Evolutionary conservation across 1,284 basidiomycete species (phyloP).

Genomic region (Tilletia indica): DNA sequence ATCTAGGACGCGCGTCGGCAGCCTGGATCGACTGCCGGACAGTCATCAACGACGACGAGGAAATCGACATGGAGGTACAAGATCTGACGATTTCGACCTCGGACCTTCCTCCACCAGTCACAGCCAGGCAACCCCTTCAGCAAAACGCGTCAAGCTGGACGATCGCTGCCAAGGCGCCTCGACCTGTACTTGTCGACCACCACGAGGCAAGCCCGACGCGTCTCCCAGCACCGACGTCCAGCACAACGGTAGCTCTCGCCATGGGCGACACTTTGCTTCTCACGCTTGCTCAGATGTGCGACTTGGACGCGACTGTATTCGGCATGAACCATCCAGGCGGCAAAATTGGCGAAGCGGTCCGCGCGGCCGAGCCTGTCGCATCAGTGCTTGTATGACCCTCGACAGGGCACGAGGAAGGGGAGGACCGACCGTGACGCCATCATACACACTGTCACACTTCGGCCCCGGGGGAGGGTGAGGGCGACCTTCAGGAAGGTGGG

Average conservation of each 20-base stretch:
- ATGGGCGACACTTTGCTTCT: constrained; percentile 57
- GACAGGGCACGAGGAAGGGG: neutral
- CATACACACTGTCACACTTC: no score
- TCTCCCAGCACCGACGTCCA: constrained; percentile 56
- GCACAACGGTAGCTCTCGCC: constrained; percentile 56
- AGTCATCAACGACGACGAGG: constrained; percentile 45
- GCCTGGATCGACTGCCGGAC: constrained; percentile 54
- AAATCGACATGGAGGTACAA: constrained; percentile 32
- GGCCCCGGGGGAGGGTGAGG: no score
- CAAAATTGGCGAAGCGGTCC: constrained; percentile 39
- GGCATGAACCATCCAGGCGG: constrained; percentile 56
- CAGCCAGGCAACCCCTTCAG: constrained; percentile 22
- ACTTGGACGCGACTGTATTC: constrained; percentile 40
- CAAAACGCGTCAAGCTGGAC: neutral
- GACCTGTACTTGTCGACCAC: constrained; percentile 37
- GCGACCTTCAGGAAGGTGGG: no score
- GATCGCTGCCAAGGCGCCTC: constrained; percentile 25
- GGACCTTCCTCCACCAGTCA: neutral
- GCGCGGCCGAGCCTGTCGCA: neutral
- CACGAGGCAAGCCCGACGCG: constrained; percentile 17
- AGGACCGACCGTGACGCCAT: neutral
- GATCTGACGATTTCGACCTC: neutral
- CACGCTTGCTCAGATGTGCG: constrained; percentile 32
- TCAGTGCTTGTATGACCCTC: no score
- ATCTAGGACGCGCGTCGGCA: constrained; percentile 51